phyloP scores from a whole-genome alignment of 768 basidiomycete species.

The Tephrocybe sp. region DNA sequence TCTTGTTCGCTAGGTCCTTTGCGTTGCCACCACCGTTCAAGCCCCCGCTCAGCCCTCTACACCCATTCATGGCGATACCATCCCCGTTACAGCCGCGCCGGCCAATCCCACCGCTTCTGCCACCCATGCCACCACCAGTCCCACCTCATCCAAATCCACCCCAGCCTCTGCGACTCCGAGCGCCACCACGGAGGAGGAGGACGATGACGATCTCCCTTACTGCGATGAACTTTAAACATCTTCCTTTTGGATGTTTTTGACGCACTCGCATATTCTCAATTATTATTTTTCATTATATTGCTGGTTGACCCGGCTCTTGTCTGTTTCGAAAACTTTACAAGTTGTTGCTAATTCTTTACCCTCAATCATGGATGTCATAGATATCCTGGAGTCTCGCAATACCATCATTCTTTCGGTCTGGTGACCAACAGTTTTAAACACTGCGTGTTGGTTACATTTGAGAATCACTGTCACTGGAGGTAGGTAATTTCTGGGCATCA shows the following conservation, averaged over 20 bases:
- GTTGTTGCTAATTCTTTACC: slow-evolving; percentile 2
- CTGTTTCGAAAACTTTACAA: neutral
- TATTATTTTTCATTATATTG: slow-evolving; percentile 3
- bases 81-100: slow-evolving; percentile 30
- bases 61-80: slow-evolving; percentile 20
- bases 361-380: slow-evolving; percentile 4
- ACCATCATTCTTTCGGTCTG: slow-evolving; percentile 6
- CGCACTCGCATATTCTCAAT: slow-evolving; percentile 8
- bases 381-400: slow-evolving; percentile 10
- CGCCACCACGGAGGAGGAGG: slow-evolving; percentile 13
- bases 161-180: neutral
- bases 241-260: slow-evolving; percentile 2
- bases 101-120: slow-evolving; percentile 21
- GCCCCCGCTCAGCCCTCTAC: slow-evolving; percentile 40
- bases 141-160: neutral
- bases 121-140: slow-evolving; percentile 11
- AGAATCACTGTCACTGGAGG: neutral
- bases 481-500: too few species aligned
- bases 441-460: neutral
- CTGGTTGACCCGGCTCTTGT: slow-evolving; percentile 20
- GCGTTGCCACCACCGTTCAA: slow-evolving; percentile 36
- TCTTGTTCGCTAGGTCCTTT: slow-evolving; percentile 42
- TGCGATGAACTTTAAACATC: slow-evolving; percentile 47
- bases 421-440: neutral
- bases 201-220: slow-evolving; percentile 43